Base-by-base conservation (phyloP, 108 stramenopile genomes). In the Hondaea fermentalgiana region DNA sequence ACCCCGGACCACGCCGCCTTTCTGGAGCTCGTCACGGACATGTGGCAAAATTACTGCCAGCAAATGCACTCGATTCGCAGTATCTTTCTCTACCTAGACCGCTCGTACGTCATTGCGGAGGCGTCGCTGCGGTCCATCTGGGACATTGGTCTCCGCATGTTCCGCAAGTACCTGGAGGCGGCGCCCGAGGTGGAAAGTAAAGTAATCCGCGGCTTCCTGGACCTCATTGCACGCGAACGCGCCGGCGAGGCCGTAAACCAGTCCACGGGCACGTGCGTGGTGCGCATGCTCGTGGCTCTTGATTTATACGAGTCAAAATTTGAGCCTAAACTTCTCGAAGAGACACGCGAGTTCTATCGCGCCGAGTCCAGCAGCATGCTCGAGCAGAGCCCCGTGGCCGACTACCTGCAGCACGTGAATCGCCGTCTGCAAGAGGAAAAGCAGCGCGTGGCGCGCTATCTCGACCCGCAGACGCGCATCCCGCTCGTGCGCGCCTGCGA, bases 1-100 rank as follows among this genome's bases (percentile, higher is more conserved):
- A 57, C 28, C 14, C 60, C 23, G 51, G 72, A 88, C 19, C 28
- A 60, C 49, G 72, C 88, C 23, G 57, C 90, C 45, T 94, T 93
- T 64, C 90, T 94, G 87, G 89, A 69, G 60, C 49, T 51, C 1
- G 93, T 95, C 60, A 91, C 91, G 16, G 87, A 25, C 19, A 58
- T 90, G 8, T 93, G 94, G 94, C 71, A 60, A 53, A 91, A 94
- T 53, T 93, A 94, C 91, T 92, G 91, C 91, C 91, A 89, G 42
- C 90, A 92, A 43, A 88, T 96, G 92, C 92, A 91, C 4, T 95
- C 93, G 71, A 93, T 97, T 16, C 92, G 96, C 28, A 94, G 92
- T 87, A 94, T 97, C 25, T 97, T 95, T 72, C 90, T 96, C 69
- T 95, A 95, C 90, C 92, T 97, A 58, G 96, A 97, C 92, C 91